These are phyloP conservation scores for Penicillium sp. DNA, from an alignment of 2,329 filamentous ascomycete species.

Conservation along the genomic window DNA sequence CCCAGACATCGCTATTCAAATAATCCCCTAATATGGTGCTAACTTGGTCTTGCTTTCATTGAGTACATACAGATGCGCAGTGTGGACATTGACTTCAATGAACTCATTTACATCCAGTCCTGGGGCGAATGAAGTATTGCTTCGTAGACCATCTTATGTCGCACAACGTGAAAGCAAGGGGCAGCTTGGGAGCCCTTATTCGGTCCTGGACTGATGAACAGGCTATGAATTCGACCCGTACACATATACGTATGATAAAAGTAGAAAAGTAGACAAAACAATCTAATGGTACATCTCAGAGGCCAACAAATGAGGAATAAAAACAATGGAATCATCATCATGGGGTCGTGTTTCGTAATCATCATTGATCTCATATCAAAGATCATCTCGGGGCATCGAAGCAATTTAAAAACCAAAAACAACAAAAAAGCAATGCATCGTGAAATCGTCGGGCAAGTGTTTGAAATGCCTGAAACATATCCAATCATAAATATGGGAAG, in stretches of 20 bases:
- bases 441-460: slow-evolving; percentile 11
- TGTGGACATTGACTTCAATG: background rate
- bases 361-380: slow-evolving; percentile 20
- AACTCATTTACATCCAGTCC: background rate
- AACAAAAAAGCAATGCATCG: slow-evolving; percentile 15
- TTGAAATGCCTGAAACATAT: slow-evolving; percentile 10
- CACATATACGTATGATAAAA: background rate
- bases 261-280: background rate
- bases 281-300: background rate
- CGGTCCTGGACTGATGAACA: background rate
- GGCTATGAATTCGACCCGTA: background rate
- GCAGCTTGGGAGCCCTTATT: background rate
- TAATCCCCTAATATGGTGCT: background rate
- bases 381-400: slow-evolving; percentile 8
- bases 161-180: slow-evolving; percentile 2
- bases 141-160: background rate
- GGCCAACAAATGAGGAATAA: background rate
- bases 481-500: slow-evolving; percentile 9
- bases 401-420: slow-evolving; percentile 6
- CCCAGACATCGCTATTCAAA: background rate
- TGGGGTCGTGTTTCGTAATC: slow-evolving; percentile 17
- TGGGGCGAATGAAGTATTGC: background rate
- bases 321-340: slow-evolving; percentile 10
- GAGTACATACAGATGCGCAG: background rate
- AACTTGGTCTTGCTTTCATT: background rate